Evolutionary conservation across 2,329 filamentous ascomycete species (phyloP), one percentile per base, ranked within the genome.

Genomic region (Proliferodiscus dingleyae): DNA sequence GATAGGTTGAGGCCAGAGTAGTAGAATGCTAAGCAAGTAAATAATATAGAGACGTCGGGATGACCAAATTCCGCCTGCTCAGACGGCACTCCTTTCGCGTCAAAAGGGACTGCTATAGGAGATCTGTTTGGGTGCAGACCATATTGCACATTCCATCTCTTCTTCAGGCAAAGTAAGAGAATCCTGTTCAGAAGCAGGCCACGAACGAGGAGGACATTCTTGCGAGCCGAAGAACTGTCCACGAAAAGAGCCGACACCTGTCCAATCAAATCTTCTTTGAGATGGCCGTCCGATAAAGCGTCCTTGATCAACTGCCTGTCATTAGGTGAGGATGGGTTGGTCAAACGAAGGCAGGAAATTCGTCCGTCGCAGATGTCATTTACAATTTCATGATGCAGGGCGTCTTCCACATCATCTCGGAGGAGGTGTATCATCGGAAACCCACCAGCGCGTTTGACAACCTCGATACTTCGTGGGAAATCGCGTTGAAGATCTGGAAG

Each of bases 61-160:
- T 88, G 82, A 0, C 80, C 78, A 56, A 77, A 87, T 53, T 88
- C 83, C n/a, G n/a, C n/a, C n/a, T n/a, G n/a, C n/a, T n/a, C n/a
- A n/a, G n/a, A n/a, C n/a, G n/a, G n/a, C n/a, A n/a, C n/a, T n/a
- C 83, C 84, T 46, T 88, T 87, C 0, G 80, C 80, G 9, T 77
- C 70, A 39, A 74, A 88, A 0, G 84, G 84, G 0, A 88, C 84
- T 0, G 83, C 82, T 4, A 85, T 73, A 0, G 79, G 78, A 32
- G 73, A 68, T 11, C 84, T 70, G 0, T 50, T 37, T 0, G 75
- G 71, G 51, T 81, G 72, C 0, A 83, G 63, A 0, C 80, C 79
- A 37, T 83, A 89, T 34, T 80, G 71, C 0, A 81, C 77, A 41
- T 75, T 74, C 76, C 75, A 81, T 2, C 77, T 63, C 57, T 79